Base-by-base conservation (phyloP, 2,329 filamentous ascomycete species). In the Parascedosporium putredinis region DNA sequence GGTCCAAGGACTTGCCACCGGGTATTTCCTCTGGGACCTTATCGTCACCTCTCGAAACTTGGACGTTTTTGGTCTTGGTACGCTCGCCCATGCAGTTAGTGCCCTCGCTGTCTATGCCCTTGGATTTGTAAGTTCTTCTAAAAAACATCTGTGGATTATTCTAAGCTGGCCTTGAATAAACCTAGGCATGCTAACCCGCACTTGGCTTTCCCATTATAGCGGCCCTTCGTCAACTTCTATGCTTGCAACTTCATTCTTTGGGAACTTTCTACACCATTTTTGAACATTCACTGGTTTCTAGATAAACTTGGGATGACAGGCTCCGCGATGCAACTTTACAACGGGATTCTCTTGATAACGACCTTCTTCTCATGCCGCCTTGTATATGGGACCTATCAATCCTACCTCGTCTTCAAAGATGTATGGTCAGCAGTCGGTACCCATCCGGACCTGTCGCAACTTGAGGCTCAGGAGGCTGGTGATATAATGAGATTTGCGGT, bases 261-360 rank as follows among this genome's bases (percentile, higher is more conserved):
- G 78, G 88, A 94, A 66, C 77, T 94, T 34, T 90, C 86, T 23
- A 86, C 84, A 4, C 86, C 87, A 6, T 90, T 93, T 65, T 75
- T 93, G 51, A 94, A 94, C 63, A 78, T 91, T 62, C 88, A 94
- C 71, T 94, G 88, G 88, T 93, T 93, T 71, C 87, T 86, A 67
- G 88, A 94, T 67, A 94, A 94, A 70, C 71, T 91, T 52, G 76
- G 80, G 59, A 81, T 88, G 74, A 93, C 88, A 0, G 88, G 88
- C 31, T 81, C 83, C 18, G 74, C 72, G 49, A 66, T 79, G 22
- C 88, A 93, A 68, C 75, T 90, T 24, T 81, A 87, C 66, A 93
- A 93, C 59, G 87, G 87, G 57, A 72, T 89, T 53, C 60, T 78
- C 51, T 78, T 93, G 3, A 78, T 91, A 48, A 65, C 71, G 55